phyloP scores from a whole-genome alignment of 2,329 filamentous ascomycete genomes.

The Sclerotinia nivalis region DNA sequence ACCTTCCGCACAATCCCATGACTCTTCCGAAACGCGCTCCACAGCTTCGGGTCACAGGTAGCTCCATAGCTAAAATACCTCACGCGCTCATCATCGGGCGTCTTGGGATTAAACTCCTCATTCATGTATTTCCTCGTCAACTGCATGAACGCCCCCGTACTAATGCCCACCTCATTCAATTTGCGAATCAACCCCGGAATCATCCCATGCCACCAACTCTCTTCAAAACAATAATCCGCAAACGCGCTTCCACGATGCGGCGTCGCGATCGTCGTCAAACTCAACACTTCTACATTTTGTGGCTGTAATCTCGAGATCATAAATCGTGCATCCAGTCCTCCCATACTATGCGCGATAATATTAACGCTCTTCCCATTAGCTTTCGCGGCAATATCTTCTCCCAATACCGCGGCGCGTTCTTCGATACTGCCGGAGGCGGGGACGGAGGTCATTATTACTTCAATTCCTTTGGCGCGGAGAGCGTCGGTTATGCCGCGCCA shows the following conservation, averaged over 20 bases:
- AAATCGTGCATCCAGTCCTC: slow-evolving; percentile 64
- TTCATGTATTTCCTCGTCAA: slow-evolving; percentile 60
- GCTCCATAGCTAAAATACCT: slow-evolving; percentile 66
- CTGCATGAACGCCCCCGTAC: slow-evolving; percentile 62
- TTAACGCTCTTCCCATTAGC: slow-evolving; percentile 63
- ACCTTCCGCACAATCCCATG: slow-evolving; percentile 50
- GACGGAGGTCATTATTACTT: slow-evolving; percentile 61
- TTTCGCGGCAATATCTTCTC: slow-evolving; percentile 51
- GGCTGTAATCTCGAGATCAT: slow-evolving; percentile 61
- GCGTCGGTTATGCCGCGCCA: slow-evolving; percentile 65
- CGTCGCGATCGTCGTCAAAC: slow-evolving; percentile 44
- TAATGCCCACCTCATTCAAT: slow-evolving; percentile 53
- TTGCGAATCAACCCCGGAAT: slow-evolving; percentile 57
- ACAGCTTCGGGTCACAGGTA: slow-evolving; percentile 56
- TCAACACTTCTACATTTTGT: slow-evolving; percentile 47
- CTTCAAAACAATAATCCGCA: slow-evolving; percentile 55
- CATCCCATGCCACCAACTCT: slow-evolving; percentile 49
- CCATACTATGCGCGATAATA: slow-evolving; percentile 72
- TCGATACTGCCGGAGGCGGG: slow-evolving; percentile 63
- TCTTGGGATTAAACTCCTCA: slow-evolving; percentile 59
- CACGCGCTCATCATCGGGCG: slow-evolving; percentile 54
- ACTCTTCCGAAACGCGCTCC: slow-evolving; percentile 62
- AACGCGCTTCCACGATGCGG: slow-evolving; percentile 48
- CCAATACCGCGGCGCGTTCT: slow-evolving; percentile 59
- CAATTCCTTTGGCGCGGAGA: slow-evolving; percentile 52